Percentiles rank a stretch among this genome's conserved stretches.
These are phyloP conservation scores for Cucurbita pepo DNA, from an alignment of 306 rosid species.

Conservation along the genomic window DNA sequence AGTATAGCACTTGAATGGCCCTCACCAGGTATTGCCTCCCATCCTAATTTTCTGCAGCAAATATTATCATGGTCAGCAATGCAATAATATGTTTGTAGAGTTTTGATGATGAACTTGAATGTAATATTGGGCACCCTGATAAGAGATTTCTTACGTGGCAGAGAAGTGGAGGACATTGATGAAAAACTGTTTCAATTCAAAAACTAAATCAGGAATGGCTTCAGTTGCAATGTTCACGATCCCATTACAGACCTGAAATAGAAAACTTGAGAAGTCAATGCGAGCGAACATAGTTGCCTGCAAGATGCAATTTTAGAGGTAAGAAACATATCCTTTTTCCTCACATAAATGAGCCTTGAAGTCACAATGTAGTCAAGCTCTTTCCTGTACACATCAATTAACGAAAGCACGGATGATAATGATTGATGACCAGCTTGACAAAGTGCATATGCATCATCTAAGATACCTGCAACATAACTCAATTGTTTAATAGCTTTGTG, in stretches of 20 bases:
- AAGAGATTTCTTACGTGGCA: conserved; percentile 28
- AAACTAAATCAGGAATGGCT: conserved; percentile 36
- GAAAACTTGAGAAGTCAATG: not conserved
- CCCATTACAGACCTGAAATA: conserved; percentile 25
- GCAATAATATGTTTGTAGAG: too few species aligned
- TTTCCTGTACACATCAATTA: conserved; percentile 35
- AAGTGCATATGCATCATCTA: conserved; percentile 50
- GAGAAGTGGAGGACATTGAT: conserved; percentile 33
- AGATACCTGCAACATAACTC: conserved; percentile 25
- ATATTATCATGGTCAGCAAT: too few species aligned
- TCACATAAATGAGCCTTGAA: conserved; percentile 28
- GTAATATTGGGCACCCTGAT: not conserved
- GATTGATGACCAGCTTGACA: conserved; percentile 37
- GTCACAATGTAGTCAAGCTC: conserved; percentile 32
- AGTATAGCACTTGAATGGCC: conserved; percentile 24
- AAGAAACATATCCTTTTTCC: conserved; percentile 3
- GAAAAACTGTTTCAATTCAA: conserved; percentile 38
- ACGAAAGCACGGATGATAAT: conserved; percentile 29
- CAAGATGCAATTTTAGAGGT: not conserved
- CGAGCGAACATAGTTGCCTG: not conserved
- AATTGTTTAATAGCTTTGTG: not conserved
- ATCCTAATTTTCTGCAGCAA: conserved; percentile 36
- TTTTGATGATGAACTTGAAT: too few species aligned
- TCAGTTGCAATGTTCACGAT: conserved; percentile 20
- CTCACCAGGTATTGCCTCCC: conserved; percentile 42